phyloP scores from a whole-genome alignment of 2,329 filamentous ascomycete species.

The Didymella pinodella region DNA sequence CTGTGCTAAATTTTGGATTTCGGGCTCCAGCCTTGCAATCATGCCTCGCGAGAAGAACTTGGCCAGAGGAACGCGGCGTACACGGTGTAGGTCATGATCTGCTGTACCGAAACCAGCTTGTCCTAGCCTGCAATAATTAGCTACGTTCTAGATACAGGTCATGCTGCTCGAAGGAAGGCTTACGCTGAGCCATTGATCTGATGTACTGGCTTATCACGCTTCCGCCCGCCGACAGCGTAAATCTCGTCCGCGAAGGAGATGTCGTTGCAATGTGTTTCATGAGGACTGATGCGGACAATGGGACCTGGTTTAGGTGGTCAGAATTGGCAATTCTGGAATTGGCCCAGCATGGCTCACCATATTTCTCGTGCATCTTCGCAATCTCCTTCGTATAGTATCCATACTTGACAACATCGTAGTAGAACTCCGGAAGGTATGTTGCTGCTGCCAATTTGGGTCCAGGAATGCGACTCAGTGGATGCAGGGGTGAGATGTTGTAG shows the following conservation, averaged over 20 bases:
- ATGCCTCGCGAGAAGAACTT: constrained; percentile 49
- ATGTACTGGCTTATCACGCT: constrained; percentile 37
- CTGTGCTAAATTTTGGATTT: constrained; percentile 29
- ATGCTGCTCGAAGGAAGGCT: background rate
- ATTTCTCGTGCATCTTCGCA: constrained; percentile 47
- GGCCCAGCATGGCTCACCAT: constrained; percentile 33
- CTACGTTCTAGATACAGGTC: background rate
- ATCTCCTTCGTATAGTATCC: constrained; percentile 48
- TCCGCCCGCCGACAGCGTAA: constrained; percentile 38
- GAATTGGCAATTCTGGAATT: too few species aligned
- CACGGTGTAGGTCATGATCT: constrained; percentile 44
- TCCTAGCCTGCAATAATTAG: constrained; percentile 25
- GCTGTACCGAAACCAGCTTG: constrained; percentile 35
- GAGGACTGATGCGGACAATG: constrained; percentile 46
- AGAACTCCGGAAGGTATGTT: constrained; percentile 48
- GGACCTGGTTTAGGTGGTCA: constrained; percentile 30
- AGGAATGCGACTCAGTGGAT: constrained; percentile 43
- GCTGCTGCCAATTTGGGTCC: constrained; percentile 48
- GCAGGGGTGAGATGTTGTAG: constrained; percentile 40
- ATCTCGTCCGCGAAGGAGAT: constrained; percentile 42
- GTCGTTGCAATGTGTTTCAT: constrained; percentile 45
- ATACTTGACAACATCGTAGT: constrained; percentile 45
- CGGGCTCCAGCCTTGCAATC: constrained; percentile 36
- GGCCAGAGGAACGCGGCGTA: constrained; percentile 42
- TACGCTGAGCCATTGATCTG: constrained; percentile 40